A percentile compares a stretch with the other conserved stretches of the same genome.
Conservation (phyloP, 441 rosid species). For the Gossypium gossypioides region DNA sequence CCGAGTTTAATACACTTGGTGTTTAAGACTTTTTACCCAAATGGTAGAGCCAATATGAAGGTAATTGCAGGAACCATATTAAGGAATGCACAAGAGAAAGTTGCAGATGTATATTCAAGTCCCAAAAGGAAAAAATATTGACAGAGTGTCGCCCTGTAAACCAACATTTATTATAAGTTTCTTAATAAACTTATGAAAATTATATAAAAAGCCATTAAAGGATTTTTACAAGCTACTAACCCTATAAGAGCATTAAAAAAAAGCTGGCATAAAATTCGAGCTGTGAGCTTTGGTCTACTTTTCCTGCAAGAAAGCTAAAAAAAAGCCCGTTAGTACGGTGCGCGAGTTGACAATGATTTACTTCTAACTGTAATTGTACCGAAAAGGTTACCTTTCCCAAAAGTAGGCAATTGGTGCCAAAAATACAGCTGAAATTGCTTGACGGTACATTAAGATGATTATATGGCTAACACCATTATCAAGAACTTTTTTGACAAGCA, state of each 20-base stretch:
- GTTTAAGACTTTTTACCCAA: constrained; percentile 28
- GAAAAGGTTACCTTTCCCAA: constrained; percentile 40
- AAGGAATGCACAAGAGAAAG: constrained; percentile 45
- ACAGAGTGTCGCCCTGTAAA: constrained; percentile 36
- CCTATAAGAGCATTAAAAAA: constrained; percentile 45
- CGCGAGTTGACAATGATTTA: no score
- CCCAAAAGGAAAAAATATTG: constrained; percentile 50
- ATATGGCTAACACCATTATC: constrained; percentile 44
- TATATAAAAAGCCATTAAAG: neutral
- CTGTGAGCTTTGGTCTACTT: constrained; percentile 38
- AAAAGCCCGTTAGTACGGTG: neutral
- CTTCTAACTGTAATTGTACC: neutral
- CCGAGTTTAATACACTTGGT: neutral
- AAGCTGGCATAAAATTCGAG: constrained; percentile 24
- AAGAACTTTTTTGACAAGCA: constrained; percentile 38
- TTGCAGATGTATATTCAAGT: constrained; percentile 42
- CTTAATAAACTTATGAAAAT: no score
- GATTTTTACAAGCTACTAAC: constrained; percentile 19
- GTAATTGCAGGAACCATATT: constrained; percentile 49
- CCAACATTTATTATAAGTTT: neutral
- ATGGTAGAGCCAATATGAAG: constrained; percentile 36
- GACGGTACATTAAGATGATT: constrained; percentile 45
- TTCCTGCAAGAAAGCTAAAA: constrained; percentile 25
- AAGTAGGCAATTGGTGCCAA: constrained; percentile 47
- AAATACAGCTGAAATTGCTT: constrained; percentile 33